These are phyloP conservation scores for Trametes sp. DNA, from an alignment of 1,284 basidiomycete genomes.

Conservation along the genomic window DNA sequence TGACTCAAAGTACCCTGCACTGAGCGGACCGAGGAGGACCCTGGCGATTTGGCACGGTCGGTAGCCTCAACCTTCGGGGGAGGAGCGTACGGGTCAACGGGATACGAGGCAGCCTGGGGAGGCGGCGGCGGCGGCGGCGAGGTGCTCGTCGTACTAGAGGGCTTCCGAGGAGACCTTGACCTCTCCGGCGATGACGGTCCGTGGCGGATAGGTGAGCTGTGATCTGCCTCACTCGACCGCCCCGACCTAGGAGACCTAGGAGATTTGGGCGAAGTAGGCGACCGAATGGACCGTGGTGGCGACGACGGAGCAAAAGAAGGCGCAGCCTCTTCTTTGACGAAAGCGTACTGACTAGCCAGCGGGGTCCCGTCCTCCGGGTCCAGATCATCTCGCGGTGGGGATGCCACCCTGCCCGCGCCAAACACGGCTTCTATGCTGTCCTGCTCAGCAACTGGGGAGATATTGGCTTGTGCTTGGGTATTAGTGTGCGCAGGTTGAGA, in stretches of 20 bases:
- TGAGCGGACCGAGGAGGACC: slow-evolving; percentile 36
- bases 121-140: background rate
- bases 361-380: slow-evolving; percentile 16
- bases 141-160: slow-evolving; percentile 23
- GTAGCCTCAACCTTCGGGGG: slow-evolving; percentile 16
- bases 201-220: slow-evolving; percentile 22
- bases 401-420: background rate
- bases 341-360: slow-evolving; percentile 6
- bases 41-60: slow-evolving; percentile 37
- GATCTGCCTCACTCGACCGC: slow-evolving; percentile 11
- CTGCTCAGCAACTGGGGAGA: background rate
- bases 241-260: background rate
- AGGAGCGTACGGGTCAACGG: slow-evolving; percentile 27
- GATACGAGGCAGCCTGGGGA: slow-evolving; percentile 7
- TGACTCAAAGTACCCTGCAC: slow-evolving; percentile 22
- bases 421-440: background rate
- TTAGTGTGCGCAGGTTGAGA: background rate
- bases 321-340: background rate
- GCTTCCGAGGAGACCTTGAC: slow-evolving; percentile 35
- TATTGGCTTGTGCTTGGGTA: background rate
- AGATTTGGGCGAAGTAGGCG: slow-evolving; percentile 6
- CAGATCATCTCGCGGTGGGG: background rate
- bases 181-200: slow-evolving; percentile 32
- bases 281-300: slow-evolving; percentile 13
- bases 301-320: slow-evolving; percentile 2